Conservation (phyloP, 108 stramenopile genomes). For the Aurantiochytrium sp. region DNA sequence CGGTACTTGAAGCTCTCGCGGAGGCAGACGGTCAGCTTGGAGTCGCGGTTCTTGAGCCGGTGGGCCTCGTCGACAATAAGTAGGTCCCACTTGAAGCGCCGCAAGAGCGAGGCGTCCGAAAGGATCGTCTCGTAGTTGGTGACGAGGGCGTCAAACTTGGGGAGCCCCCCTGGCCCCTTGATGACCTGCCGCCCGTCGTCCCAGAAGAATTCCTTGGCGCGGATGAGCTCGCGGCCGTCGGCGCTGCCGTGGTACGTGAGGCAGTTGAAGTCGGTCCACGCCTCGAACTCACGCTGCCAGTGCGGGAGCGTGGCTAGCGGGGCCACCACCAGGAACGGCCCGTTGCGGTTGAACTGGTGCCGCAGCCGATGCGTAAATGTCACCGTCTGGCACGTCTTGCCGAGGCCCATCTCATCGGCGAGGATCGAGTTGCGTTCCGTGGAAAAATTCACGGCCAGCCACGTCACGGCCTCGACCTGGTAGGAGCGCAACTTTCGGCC, state of each 20-base stretch:
- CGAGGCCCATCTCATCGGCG: constrained; percentile 91
- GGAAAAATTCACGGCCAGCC: constrained; percentile 91
- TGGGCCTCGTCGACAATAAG: constrained; percentile 98
- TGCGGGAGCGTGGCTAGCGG: constrained; percentile 86
- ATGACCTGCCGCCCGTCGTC: constrained; percentile 74
- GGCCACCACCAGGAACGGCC: constrained; percentile 84
- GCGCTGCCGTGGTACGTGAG: constrained; percentile 54
- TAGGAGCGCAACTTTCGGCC: constrained; percentile 70
- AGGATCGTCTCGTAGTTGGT: constrained; percentile 96
- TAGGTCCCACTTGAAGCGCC: constrained; percentile 86
- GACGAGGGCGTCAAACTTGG: constrained; percentile 84
- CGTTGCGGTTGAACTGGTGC: constrained; percentile 60
- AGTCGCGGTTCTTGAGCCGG: constrained; percentile 88
- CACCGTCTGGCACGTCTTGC: constrained; percentile 93
- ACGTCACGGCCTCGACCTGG: constrained; percentile 90
- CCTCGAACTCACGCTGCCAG: constrained; percentile 73
- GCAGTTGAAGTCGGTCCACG: constrained; percentile 59
- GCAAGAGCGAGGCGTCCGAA: constrained; percentile 69
- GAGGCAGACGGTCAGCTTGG: constrained; percentile 52
- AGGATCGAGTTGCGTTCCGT: constrained; percentile 90
- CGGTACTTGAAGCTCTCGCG: constrained; percentile 47
- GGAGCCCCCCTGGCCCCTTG: constrained; percentile 65
- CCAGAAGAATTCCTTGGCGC: background rate
- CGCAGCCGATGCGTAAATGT: constrained; percentile 72
- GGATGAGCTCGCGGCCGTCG: constrained; percentile 28